Percentiles rank a stretch among this genome's conserved stretches.
These are phyloP conservation scores for Artemisia tridentata DNA, from an alignment of 129 eudicot species.

Conservation along the genomic window DNA sequence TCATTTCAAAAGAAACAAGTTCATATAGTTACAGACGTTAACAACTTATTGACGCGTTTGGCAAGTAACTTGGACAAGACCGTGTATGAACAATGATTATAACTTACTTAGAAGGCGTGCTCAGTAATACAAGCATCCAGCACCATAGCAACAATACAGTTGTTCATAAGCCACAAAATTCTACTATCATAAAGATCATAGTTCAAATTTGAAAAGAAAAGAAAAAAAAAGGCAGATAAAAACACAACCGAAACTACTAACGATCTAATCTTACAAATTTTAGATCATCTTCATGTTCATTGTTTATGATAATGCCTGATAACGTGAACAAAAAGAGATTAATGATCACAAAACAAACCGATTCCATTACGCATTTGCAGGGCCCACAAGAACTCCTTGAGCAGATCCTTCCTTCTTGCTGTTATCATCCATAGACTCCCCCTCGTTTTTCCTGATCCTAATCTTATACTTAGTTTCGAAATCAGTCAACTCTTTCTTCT, in stretches of 20 bases:
- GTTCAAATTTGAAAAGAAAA: background rate
- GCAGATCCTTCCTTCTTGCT: conserved; percentile 87
- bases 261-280: conserved; percentile 21
- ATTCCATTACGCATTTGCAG: conserved; percentile 46
- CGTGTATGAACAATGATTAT: too few relatives aligned
- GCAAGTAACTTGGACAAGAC: too few relatives aligned
- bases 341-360: conserved; percentile 4
- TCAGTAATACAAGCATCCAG: background rate
- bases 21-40: too few relatives aligned
- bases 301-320: background rate
- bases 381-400: conserved; percentile 96
- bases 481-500: conserved; percentile 76
- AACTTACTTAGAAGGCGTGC: too few relatives aligned
- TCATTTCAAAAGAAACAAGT: too few relatives aligned
- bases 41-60: too few relatives aligned
- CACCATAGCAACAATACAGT: background rate
- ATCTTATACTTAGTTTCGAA: conserved; percentile 89
- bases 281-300: conserved; percentile 10
- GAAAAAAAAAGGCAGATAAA: background rate
- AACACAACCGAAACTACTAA: background rate
- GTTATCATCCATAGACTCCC: conserved; percentile 64
- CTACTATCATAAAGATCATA: background rate
- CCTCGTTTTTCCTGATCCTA: conserved; percentile 63
- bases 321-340: conserved; percentile 7
- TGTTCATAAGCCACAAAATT: background rate